These are phyloP conservation scores for Pythium scleroteichum DNA, from an alignment of 352 stramenopile genomes.

Conservation along the genomic window DNA sequence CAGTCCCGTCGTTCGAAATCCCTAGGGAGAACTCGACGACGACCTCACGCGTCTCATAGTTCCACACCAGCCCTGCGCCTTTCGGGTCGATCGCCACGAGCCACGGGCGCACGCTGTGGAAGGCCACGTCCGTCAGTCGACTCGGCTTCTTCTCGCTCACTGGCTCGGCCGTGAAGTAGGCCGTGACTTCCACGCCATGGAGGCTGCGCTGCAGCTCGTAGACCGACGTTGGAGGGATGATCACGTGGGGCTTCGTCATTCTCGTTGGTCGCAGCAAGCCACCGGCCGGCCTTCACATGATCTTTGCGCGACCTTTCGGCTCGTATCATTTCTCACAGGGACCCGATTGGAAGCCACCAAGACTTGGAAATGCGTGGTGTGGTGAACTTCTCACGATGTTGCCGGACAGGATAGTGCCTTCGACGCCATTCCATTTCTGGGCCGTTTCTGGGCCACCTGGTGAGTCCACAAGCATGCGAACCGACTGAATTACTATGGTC, in stretches of 20 bases:
- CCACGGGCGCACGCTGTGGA: conserved; percentile 70
- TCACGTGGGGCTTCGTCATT: conserved; percentile 25
- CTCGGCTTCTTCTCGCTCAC: conserved; percentile 75
- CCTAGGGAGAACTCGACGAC: conserved; percentile 69
- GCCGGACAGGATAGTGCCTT: too few relatives aligned
- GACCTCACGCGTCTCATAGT: conserved; percentile 68
- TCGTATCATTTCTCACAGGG: background rate
- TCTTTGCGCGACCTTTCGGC: conserved; percentile 3
- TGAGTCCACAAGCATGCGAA: too few relatives aligned
- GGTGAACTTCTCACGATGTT: too few relatives aligned
- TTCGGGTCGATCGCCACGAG: conserved; percentile 67
- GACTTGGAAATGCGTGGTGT: too few relatives aligned
- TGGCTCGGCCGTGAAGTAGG: conserved; percentile 47
- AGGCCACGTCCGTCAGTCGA: conserved; percentile 59
- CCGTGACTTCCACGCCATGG: conserved; percentile 55
- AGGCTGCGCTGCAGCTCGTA: conserved; percentile 59
- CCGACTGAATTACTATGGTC: too few relatives aligned
- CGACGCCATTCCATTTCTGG: too few relatives aligned
- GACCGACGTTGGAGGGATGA: conserved; percentile 39
- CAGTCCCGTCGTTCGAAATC: conserved; percentile 41
- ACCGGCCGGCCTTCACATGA: too few relatives aligned
- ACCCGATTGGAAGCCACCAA: too few relatives aligned
- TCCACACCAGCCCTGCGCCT: conserved; percentile 62
- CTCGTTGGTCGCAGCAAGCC: background rate
- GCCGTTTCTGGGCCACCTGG: too few relatives aligned